Evolutionary conservation across 345 rosid species (phyloP).

Genomic region (Litchi chinensis): DNA sequence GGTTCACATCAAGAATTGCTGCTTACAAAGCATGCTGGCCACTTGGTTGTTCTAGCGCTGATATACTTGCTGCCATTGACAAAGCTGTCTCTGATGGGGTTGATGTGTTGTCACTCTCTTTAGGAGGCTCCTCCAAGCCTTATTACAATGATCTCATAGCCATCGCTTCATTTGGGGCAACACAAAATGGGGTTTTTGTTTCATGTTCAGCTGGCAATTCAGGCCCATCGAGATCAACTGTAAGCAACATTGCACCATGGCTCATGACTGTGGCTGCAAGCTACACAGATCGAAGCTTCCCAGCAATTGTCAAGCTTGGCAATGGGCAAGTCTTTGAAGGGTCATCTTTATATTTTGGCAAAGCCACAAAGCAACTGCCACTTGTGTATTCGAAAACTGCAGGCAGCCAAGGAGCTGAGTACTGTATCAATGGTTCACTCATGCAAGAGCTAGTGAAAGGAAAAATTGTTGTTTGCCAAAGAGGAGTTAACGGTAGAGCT

Average conservation of each 20-base stretch:
- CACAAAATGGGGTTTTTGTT: slow-evolving; percentile 63
- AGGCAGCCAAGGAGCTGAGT: slow-evolving; percentile 48
- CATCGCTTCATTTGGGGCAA: slow-evolving; percentile 59
- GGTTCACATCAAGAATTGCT: slow-evolving; percentile 67
- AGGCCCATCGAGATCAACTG: slow-evolving; percentile 59
- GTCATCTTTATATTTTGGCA: slow-evolving; percentile 49
- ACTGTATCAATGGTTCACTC: slow-evolving; percentile 30
- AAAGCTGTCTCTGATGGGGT: slow-evolving; percentile 73
- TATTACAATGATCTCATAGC: slow-evolving; percentile 58
- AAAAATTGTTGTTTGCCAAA: slow-evolving; percentile 45
- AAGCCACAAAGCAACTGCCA: slow-evolving; percentile 37
- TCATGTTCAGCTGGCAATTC: slow-evolving; percentile 82
- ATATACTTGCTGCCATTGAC: slow-evolving; percentile 71
- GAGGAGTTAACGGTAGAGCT: slow-evolving; percentile 19
- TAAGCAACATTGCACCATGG: slow-evolving; percentile 77
- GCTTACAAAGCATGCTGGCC: slow-evolving; percentile 77
- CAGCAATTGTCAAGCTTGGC: slow-evolving; percentile 56
- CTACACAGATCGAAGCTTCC: slow-evolving; percentile 67
- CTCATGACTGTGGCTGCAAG: slow-evolving; percentile 88
- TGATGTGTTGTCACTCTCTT: slow-evolving; percentile 71
- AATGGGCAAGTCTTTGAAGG: slow-evolving; percentile 49
- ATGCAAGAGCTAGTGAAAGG: slow-evolving; percentile 35
- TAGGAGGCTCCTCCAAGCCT: slow-evolving; percentile 61
- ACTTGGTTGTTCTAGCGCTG: slow-evolving; percentile 57
- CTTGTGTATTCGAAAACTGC: slow-evolving; percentile 57